Evolutionary conservation across 2,329 filamentous ascomycete genomes (phyloP), one percentile per base, ranked within the genome.

Genomic region (Trichoderma polysporum): DNA sequence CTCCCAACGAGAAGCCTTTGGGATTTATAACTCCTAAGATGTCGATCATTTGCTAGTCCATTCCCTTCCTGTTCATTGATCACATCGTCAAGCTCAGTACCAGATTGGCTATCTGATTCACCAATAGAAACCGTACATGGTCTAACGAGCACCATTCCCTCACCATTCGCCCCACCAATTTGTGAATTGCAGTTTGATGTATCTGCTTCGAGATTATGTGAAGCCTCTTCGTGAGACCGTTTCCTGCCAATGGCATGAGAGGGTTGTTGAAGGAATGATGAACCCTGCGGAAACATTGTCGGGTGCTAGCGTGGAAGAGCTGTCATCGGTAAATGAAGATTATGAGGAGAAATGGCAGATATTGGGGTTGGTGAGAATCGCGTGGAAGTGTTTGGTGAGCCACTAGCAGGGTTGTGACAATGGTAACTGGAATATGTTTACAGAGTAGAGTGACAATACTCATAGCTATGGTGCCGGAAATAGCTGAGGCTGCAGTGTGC

Each of bases 191-290:
- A 80, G 54, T 80, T 74, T 68, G 80, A 76, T 66, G 82, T 76
- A 76, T 85, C 84, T 74, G 88, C 83, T 71, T 89, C 86, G 62
- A 91, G 86, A 72, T 92, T 91, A 70, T 84, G 80, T 29, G 84
- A 83, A 66, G 91, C 90, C 77, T 94, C 91, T 73, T 91, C 89
- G 75, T 91, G 86, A 69, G 90, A 92, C 72, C 91, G 89, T 80
- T 94, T 94, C 75, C 90, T 88, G 71, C 91, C 89, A 67, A 73
- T 70, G 29, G 70, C 68, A n/a, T 71, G 66, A 49, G 69, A 59
- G 33, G 73, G 71, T 69, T 63, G 56, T 56, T 52, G 69, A 64
- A 61, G 68, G 66, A 69, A 71, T 67, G 59, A 66, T 71, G 35
- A 72, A 52, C 58, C 68, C 67, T 53, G 71, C 56, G 65, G 69